phyloP scores from a whole-genome alignment of 768 basidiomycete genomes.

The Amanita pallidorosea region DNA sequence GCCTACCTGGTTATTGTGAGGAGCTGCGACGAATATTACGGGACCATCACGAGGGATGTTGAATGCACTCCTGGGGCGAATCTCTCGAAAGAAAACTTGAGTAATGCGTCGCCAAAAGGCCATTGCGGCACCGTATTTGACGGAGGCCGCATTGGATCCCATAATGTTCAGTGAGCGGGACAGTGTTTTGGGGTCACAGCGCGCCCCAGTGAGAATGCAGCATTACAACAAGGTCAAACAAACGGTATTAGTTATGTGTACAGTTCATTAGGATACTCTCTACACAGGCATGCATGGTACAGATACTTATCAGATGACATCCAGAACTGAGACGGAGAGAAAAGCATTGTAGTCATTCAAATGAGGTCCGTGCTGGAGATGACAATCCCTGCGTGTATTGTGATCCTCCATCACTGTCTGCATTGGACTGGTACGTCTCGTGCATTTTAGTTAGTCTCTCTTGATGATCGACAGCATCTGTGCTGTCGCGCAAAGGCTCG shows the following conservation, averaged over 20 bases:
- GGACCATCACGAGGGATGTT: slow-evolving; percentile 88
- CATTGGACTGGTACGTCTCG: slow-evolving; percentile 74
- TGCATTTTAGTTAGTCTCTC: slow-evolving; percentile 69
- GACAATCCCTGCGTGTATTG: slow-evolving; percentile 19
- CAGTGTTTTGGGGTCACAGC: neutral
- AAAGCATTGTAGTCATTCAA: slow-evolving; percentile 13
- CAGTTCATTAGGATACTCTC: neutral
- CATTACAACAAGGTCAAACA: slow-evolving; percentile 10
- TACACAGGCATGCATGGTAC: slow-evolving; percentile 3
- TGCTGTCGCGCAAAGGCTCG: slow-evolving; percentile 14
- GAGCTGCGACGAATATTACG: slow-evolving; percentile 87
- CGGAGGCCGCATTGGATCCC: slow-evolving; percentile 11
- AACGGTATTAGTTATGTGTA: slow-evolving; percentile 2
- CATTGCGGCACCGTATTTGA: slow-evolving; percentile 64
- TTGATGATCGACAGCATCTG: slow-evolving; percentile 27
- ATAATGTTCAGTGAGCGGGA: slow-evolving; percentile 8
- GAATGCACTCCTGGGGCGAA: slow-evolving; percentile 88
- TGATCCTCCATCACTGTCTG: slow-evolving; percentile 19
- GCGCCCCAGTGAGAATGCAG: neutral
- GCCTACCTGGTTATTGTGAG: slow-evolving; percentile 81
- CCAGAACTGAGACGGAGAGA: neutral
- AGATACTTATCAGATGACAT: slow-evolving; percentile 9
- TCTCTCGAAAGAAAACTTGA: slow-evolving; percentile 94
- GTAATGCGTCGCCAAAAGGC: slow-evolving; percentile 80
- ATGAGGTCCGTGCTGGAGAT: slow-evolving; percentile 19